Conservation (phyloP, 805 yeast genomes). For the Kodamaea nitidulidarum region DNA sequence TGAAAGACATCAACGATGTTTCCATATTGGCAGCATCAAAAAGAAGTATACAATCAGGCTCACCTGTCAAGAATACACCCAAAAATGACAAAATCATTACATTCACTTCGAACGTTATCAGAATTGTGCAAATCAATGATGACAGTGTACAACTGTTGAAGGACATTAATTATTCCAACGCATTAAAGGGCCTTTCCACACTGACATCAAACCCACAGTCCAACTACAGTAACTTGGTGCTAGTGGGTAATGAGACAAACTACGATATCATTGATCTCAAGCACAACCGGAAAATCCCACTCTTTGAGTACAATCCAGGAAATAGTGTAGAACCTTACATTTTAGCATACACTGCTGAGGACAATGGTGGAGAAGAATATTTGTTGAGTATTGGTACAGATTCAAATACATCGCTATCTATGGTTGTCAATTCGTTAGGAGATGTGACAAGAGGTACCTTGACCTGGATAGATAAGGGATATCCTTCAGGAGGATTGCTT, state of each 20-base stretch:
- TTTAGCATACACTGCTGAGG: constrained; percentile 16
- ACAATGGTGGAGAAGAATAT: constrained; percentile 23
- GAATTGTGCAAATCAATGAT: constrained; percentile 26
- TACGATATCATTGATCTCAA: constrained; percentile 38
- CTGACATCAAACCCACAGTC: constrained; percentile 21
- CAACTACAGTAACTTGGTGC: constrained; percentile 27
- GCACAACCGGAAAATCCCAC: constrained; percentile 28
- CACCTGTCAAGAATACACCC: neutral
- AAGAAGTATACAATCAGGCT: constrained; percentile 1
- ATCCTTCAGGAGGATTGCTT: constrained; percentile 31
- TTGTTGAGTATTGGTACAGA: constrained; percentile 34
- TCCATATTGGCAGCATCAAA: constrained; percentile 17
- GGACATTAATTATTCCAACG: constrained; percentile 30
- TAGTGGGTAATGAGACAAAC: constrained; percentile 29
- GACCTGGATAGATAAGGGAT: constrained; percentile 34
- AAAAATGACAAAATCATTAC: constrained; percentile 27
- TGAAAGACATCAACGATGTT: constrained; percentile 33
- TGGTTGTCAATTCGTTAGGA: constrained; percentile 37
- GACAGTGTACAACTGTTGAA: constrained; percentile 28
- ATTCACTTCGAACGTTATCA: constrained; percentile 25
- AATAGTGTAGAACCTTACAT: constrained; percentile 19
- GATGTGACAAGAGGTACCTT: constrained; percentile 42
- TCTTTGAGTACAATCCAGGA: constrained; percentile 27
- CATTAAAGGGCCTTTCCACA: constrained; percentile 26
- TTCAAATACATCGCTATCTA: constrained; percentile 31